Percentiles rank a stretch among this genome's conserved stretches.
These are phyloP conservation scores for Wickerhamiella shivajii DNA, from an alignment of 805 yeast genomes.

Conservation along the genomic window DNA sequence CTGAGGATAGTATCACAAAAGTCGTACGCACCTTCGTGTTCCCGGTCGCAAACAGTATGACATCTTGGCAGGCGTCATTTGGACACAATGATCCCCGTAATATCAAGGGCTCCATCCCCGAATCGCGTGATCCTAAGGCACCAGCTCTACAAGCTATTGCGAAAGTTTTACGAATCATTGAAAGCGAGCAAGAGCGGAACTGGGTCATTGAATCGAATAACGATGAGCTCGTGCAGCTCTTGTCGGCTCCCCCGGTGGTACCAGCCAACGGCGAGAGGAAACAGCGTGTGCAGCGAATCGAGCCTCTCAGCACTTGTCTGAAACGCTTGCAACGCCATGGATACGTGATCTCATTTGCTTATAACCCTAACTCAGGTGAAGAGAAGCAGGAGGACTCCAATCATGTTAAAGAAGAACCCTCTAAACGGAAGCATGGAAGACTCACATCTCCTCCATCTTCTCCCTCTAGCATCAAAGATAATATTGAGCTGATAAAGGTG, in stretches of 20 bases:
- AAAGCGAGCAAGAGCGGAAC: constrained; percentile 5
- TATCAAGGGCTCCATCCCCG: constrained; percentile 4
- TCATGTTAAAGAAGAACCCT: too few species aligned
- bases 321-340: constrained; percentile 11
- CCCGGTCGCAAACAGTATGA: neutral
- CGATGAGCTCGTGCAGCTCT: constrained; percentile 2
- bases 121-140: constrained; percentile 3
- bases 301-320: constrained; percentile 6
- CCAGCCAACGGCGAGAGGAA: constrained; percentile 3
- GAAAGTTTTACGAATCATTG: constrained; percentile 8
- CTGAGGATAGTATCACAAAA: constrained; percentile 4
- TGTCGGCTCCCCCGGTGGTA: neutral
- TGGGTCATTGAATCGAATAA: constrained; percentile 6
- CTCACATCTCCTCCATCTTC: too few species aligned
- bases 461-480: too few species aligned
- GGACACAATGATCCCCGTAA: constrained; percentile 6
- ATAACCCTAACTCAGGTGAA: neutral
- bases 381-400: too few species aligned
- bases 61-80: constrained; percentile 1
- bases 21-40: constrained; percentile 1
- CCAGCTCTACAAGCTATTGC: constrained; percentile 4
- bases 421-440: too few species aligned
- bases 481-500: too few species aligned
- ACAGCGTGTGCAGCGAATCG: constrained; percentile 4
- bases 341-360: constrained; percentile 5